These are phyloP conservation scores for Neurospora crassa DNA, from an alignment of 2,329 filamentous ascomycete genomes.

Conservation along the genomic window DNA sequence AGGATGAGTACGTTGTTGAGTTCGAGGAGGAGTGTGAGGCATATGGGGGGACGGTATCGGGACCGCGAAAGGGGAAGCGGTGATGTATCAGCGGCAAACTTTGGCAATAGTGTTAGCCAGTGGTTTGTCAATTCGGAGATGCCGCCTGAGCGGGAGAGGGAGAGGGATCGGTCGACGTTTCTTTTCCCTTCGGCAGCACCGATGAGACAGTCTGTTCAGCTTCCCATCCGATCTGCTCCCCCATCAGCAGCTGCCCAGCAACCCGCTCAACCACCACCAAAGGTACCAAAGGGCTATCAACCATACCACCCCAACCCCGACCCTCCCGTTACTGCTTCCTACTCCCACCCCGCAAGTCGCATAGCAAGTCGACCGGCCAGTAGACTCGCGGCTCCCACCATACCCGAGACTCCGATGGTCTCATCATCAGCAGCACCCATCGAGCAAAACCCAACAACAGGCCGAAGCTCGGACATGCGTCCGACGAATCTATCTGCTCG, in stretches of 20 bases:
- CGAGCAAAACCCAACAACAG: background rate
- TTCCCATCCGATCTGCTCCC: background rate
- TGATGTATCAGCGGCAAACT: background rate
- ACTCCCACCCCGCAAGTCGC: background rate
- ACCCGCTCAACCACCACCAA: background rate
- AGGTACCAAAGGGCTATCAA: background rate
- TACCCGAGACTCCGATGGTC: background rate
- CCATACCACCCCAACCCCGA: background rate
- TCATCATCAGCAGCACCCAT: background rate
- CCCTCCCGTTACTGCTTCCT: background rate
- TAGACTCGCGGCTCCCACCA: background rate
- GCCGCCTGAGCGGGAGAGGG: background rate
- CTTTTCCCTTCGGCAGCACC: background rate
- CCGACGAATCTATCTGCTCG: background rate
- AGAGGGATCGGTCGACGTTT: background rate
- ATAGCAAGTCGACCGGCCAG: background rate
- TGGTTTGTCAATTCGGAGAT: background rate
- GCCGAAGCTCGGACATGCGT: background rate
- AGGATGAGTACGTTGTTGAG: background rate
- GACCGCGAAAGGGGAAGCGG: background rate
- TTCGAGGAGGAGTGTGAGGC: slow-evolving; percentile 4
- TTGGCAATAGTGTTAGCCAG: background rate
- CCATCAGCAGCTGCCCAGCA: background rate
- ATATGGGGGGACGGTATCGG: background rate
- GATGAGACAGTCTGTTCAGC: background rate